Base-by-base conservation (phyloP, 495 filamentous ascomycete species). In the Penicillium crystallinum region DNA sequence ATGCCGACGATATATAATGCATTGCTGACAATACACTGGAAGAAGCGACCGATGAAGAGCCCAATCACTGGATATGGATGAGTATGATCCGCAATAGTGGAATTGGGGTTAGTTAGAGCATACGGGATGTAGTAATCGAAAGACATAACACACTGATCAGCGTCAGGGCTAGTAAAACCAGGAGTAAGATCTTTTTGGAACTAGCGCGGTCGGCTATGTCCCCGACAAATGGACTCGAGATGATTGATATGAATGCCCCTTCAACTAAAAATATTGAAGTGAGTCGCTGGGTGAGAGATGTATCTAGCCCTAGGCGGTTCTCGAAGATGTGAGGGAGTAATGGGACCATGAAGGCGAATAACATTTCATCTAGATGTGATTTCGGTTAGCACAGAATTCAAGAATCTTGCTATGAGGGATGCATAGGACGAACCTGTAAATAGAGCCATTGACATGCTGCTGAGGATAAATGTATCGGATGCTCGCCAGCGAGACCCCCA, bases 1-100 rank as follows among this genome's bases (percentile, higher is more conserved):
- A 64, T 50, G 11, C 68, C 62, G 1, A 68, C 62, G 22, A 71
- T 65, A 53, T 55, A 71, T 12, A 63, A 23, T 2, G 58, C 56
- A 27, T 59, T 60, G 38, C 61, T 57, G n/a, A 49, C 58, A 19
- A 71, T 44, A 0, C 53, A 59, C 49, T 69, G 68, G 19, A 71
- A 58, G 15, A 63, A 48, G 1, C 65, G 68, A 7, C 63, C 64
- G 27, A 61, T 42, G 19, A 70, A 58, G 1, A 70, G 43, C 7
- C 54, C 49, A 2, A 31, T 1, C 36, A 70, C 67, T 70, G 6
- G 11, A 12, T 1, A 17, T 15, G 7, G 7, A 3, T 22, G 5
- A 23, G 44, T 15, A 19, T 12, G 25, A 14, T 22, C 47, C 29
- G 10, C 25, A 19, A 27, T 27, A 27, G 23, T 27, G 19, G 11